Base-by-base conservation (phyloP, 495 filamentous ascomycete genomes). In the Penicillium canariense region DNA sequence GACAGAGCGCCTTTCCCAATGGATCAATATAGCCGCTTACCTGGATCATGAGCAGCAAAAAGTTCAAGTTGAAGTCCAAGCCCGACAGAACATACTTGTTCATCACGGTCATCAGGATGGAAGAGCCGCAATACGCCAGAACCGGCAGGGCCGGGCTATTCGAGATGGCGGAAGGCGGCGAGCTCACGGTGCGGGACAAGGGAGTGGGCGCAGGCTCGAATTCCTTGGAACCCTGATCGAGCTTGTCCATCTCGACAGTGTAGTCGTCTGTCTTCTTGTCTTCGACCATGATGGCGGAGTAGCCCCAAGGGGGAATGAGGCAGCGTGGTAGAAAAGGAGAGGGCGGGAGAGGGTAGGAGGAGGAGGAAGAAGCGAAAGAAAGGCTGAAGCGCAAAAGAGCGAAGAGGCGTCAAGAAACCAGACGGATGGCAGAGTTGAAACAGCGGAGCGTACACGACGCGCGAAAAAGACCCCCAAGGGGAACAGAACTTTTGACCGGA, bases 61-160 rank as follows among this genome's bases (percentile, higher is more conserved):
- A 97, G 72, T 96, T 97, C 61, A 99, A 69, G 73, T 99, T 99
- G 78, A 94, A 99, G 56, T 88, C 82, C 12, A 81, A 73, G 27
- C 94, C 95, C 28, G 90, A 96, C 27, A 99, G 80, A 45, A 96
- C 91, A 69, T 94, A 99, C 81, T 99, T 99, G 77, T 99, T 99
- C 74, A 94, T 96, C 22, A 96, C 87, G 34, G 95, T 99, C 94
- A 99, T 99, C 70, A 93, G 78, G 59, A 99, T 99, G 5, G 92
- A 97, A 47, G 94, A 87, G 61, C 84, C 80, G 74, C 94, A 99
- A 77, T 99, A 99, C 20, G 87, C 84, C 46, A 96, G 66, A 58
- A 99, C 89, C 9, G 93, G 88, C 8, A 94, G 67, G 31, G 83
- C 71, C 9, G 93, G 88, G 66, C 82, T 93, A 65, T 87, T 89